Percentiles rank a stretch among this genome's conserved stretches.
phyloP scores from a whole-genome alignment of 768 basidiomycete genomes.

The Trametes coccinea region DNA sequence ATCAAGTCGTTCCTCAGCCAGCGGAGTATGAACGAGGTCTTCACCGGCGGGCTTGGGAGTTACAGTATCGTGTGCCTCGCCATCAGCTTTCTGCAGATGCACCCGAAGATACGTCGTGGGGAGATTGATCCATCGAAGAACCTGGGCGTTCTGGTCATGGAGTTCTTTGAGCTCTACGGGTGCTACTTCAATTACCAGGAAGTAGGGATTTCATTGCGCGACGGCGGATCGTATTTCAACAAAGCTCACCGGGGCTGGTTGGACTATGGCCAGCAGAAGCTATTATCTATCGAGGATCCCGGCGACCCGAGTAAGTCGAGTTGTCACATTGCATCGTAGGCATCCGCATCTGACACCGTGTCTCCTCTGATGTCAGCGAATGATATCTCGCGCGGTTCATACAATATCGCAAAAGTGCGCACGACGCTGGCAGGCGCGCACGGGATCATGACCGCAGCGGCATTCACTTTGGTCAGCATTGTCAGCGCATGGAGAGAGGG shows the following conservation, averaged over 20 bases:
- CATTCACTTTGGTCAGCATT: conserved; percentile 65
- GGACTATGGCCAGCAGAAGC: conserved; percentile 51
- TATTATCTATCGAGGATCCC: conserved; percentile 92
- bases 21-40: conserved; percentile 97
- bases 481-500: conserved; percentile 57
- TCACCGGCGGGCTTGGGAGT: conserved; percentile 90
- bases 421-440: conserved; percentile 82
- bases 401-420: conserved; percentile 77
- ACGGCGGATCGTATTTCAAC: conserved; percentile 87
- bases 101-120: conserved; percentile 87
- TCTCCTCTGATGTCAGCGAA: conserved; percentile 56
- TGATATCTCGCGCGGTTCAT: conserved; percentile 90
- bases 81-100: conserved; percentile 95
- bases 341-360: background rate
- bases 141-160: conserved; percentile 91
- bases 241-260: conserved; percentile 85
- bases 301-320: conserved; percentile 72
- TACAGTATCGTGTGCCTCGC: conserved; percentile 94
- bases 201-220: conserved; percentile 83
- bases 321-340: background rate
- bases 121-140: conserved; percentile 89
- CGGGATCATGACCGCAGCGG: conserved; percentile 72
- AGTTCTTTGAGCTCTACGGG: conserved; percentile 97
- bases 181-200: conserved; percentile 88
- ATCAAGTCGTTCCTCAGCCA: conserved; percentile 90